Evolutionary conservation across 257 asterid genomes (phyloP), one percentile per base, ranked within the genome.

Genomic region (Dorcoceras hygrometricum): DNA sequence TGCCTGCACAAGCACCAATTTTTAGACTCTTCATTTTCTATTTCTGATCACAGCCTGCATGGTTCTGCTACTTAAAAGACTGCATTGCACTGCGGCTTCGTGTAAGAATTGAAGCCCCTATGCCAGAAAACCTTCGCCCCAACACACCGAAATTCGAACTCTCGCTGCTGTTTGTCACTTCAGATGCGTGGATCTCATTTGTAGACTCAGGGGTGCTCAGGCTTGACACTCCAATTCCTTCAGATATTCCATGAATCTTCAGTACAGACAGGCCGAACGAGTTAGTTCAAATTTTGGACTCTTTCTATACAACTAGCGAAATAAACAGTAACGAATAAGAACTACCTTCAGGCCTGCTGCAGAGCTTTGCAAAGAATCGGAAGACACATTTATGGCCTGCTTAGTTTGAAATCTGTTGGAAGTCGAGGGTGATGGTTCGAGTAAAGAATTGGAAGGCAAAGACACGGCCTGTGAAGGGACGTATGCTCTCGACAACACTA

Each of bases 311-410:
- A 61, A 4, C 23, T 27, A 23, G 57, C 25, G 57, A 31, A 58
- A 39, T 3, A 7, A 3, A 61, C 6, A 7, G 14, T n/a, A 22
- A 36, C 26, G 51, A 51, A 8, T 7, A 24, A 56, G 27, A n/a
- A 58, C 59, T 79, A 87, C 96, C 96, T 84, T 92, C 43, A 88
- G 80, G 71, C 98, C 93, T 22, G 89, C 81, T 32, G 84, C 75
- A 48, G 77, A 67, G 70, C 82, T 72, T 67, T 79, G 82, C 70
- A 76, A 68, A 69, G 78, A 77, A 61, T 34, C 68, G 67, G 71
- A 57, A 61, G 79, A 76, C 26, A 54, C 59, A 28, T 26, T 55
- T 25, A 36, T 8, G 23, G 57, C 59, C 34, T 59, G 77, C 43
- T 66, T 95, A 84, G 71, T 81, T 57, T 18, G 67, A 68, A 78